Conservation (phyloP, 495 filamentous ascomycete genomes). For the Penicillium psychrofluorescens region DNA sequence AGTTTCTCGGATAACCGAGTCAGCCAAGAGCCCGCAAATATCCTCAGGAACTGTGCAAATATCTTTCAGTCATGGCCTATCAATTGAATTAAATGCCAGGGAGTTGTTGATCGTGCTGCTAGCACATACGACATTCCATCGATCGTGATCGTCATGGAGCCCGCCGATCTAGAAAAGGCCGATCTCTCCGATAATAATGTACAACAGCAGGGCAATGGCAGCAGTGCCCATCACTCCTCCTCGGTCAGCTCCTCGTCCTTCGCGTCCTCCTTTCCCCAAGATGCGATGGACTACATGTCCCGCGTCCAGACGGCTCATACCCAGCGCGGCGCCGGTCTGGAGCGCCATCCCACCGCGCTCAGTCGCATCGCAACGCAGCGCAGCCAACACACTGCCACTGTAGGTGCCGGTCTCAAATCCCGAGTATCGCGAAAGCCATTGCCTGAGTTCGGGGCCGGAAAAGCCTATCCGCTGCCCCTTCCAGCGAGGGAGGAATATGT, state of each 20-base stretch:
- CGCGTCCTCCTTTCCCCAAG: slow-evolving; percentile 13
- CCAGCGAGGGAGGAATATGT: slow-evolving; percentile 76
- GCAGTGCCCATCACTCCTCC: background rate
- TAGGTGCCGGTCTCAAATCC: slow-evolving; percentile 52
- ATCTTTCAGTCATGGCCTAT: no score
- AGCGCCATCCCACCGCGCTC: slow-evolving; percentile 65
- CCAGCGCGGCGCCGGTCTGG: slow-evolving; percentile 49
- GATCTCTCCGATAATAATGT: slow-evolving; percentile 14
- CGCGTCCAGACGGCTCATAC: slow-evolving; percentile 48
- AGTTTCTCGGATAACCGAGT: no score
- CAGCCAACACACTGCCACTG: slow-evolving; percentile 69
- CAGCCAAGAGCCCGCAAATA: no score
- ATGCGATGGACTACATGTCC: slow-evolving; percentile 34
- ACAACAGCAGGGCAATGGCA: background rate
- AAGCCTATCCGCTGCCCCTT: slow-evolving; percentile 66
- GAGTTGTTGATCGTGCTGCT: no score
- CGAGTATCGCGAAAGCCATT: slow-evolving; percentile 48
- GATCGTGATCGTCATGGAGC: no score
- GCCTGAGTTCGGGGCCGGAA: slow-evolving; percentile 61
- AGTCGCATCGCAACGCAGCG: slow-evolving; percentile 68
- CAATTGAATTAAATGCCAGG: no score
- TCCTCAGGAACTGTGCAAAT: no score
- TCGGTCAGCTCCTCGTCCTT: slow-evolving; percentile 3
- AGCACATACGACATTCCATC: no score
- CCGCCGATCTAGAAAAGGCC: slow-evolving; percentile 28